Evolutionary conservation across 257 asterid species (phyloP), one percentile per base, ranked within the genome.

Genomic region (Mentha longifolia): DNA sequence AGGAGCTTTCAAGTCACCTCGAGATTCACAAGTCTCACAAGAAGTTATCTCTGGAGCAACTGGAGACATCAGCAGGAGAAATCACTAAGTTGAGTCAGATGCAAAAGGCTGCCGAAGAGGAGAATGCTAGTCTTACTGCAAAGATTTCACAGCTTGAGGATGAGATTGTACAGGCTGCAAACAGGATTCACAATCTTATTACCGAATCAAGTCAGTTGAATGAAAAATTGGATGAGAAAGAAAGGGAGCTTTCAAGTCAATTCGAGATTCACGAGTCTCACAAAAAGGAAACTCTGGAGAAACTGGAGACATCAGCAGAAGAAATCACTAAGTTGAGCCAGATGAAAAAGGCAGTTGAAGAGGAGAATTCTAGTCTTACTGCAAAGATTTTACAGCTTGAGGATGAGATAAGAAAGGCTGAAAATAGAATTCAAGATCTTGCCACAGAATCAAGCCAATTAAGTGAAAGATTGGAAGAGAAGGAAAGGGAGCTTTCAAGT

Each of bases 401-500:
- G 55, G 85, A 79, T 57, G 78, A 75, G 50, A 39, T 77, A 42
- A 74, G 65, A 31, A 74, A 78, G 46, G 83, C 82, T 15, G 85
- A 87, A 62, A 71, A 41, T 31, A 83, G 81, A 65, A 77, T 80
- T 68, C 81, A 87, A 67, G 82, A 68, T 65, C 86, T 82, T 74
- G 65, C 50, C 2, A 47, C 81, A 3, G 89, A 84, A 70, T 74
- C 89, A 13, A 75, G 66, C 70, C 78, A 72, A 61, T 72, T 84
- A 55, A 80, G 68, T 68, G 81, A 65, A 57, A 81, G 80, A 4
- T 41, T 77, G 56, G 60, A 6, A 4, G 77, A 64, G 28, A 74
- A 70, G 58, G 83, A 64, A 41, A 42, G 37, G n/a, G 74, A 63
- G 66, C 55, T 69, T 16, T 74, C 67, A 12, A 61, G 22, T 25